Evolutionary conservation across 73 alveolate genomes (phyloP).

Genomic region (Paramecium caudatum): DNA sequence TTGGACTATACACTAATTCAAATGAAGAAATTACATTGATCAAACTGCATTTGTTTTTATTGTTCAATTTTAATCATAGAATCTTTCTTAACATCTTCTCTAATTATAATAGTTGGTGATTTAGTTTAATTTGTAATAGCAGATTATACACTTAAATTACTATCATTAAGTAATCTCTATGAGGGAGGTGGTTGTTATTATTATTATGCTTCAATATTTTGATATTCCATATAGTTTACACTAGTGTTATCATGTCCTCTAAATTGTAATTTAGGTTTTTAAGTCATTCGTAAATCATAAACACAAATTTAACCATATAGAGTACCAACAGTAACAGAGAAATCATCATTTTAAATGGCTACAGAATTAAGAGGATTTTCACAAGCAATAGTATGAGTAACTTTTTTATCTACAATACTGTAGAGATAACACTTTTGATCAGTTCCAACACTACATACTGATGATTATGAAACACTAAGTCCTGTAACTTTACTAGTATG

Average conservation of each 20-base stretch:
- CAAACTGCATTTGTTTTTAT: not conserved
- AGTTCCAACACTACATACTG: constrained; percentile 43
- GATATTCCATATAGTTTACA: constrained; percentile 45
- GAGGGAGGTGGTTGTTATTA: not conserved
- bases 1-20: not conserved
- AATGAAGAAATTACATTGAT: not conserved
- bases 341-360: constrained; percentile 1
- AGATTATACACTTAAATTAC: constrained; percentile 7
- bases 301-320: constrained; percentile 48
- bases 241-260: constrained; percentile 63
- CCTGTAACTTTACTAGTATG: constrained; percentile 31
- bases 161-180: not conserved
- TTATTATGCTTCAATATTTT: not conserved
- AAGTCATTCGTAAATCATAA: constrained; percentile 41
- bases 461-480: not conserved
- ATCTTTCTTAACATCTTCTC: not conserved
- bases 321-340: constrained; percentile 45
- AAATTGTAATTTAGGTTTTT: constrained; percentile 14
- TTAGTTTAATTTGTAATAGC: not conserved
- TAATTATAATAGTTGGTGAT: not conserved
- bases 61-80: constrained; percentile 34
- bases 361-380: constrained; percentile 36
- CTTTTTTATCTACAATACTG: constrained; percentile 9
- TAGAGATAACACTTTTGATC: constrained; percentile 21
- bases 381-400: not conserved